These are phyloP conservation scores for Annona squamosa DNA, from an alignment of 164 flowering plant genomes.

Conservation along the genomic window DNA sequence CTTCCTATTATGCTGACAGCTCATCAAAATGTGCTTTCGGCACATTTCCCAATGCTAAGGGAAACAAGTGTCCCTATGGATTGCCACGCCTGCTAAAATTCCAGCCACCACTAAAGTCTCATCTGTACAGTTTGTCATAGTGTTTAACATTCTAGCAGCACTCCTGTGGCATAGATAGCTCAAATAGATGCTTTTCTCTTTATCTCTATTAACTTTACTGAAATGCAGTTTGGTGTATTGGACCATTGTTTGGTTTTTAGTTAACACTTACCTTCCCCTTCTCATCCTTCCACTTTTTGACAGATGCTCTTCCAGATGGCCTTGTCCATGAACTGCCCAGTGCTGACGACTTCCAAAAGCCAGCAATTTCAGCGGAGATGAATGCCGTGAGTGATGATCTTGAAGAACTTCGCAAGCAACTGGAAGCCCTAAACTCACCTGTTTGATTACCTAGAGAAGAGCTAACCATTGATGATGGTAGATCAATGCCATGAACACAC, in stretches of 20 bases:
- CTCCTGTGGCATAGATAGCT: neutral
- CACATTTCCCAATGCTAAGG: no score
- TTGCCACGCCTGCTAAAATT: no score
- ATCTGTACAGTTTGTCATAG: no score
- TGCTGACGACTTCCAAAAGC: constrained; percentile 53
- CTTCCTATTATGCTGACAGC: no score
- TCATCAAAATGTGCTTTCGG: no score
- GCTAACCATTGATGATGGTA: neutral
- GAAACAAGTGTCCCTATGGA: no score
- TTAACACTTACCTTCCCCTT: no score
- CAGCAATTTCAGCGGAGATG: constrained; percentile 17
- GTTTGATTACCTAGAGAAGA: constrained; percentile 1
- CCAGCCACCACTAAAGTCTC: no score
- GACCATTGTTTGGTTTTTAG: neutral
- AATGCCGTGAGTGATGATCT: constrained; percentile 48
- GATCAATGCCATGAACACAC: neutral
- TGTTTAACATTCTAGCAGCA: neutral
- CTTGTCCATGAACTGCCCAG: constrained; percentile 76
- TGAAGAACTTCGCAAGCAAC: constrained; percentile 80
- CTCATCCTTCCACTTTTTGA: neutral
- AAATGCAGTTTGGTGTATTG: neutral
- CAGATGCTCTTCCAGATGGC: constrained; percentile 81
- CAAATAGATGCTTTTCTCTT: neutral
- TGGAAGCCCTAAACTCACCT: constrained; percentile 76
- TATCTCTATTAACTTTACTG: neutral